Conservation (phyloP, 352 stramenopile species). For the Phytophthora citrophthora region DNA sequence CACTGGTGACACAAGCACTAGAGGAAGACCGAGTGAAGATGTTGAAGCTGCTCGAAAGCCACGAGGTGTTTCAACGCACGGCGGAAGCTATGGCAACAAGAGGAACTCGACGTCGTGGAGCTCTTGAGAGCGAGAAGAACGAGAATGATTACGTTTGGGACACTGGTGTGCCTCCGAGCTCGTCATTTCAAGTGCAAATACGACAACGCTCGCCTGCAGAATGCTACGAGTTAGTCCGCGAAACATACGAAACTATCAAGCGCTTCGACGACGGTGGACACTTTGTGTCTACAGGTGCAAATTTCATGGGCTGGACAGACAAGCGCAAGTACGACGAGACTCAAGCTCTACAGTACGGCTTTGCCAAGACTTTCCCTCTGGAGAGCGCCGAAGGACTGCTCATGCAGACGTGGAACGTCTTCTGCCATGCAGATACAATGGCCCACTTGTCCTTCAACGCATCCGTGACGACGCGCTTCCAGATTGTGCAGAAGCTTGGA, state of each 20-base stretch:
- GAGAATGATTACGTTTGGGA: conserved; percentile 23
- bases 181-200: conserved; percentile 42
- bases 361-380: conserved; percentile 46
- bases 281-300: conserved; percentile 40
- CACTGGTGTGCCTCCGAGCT: conserved; percentile 37
- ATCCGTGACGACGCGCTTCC: conserved; percentile 47
- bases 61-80: conserved; percentile 43
- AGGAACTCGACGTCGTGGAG: conserved; percentile 6
- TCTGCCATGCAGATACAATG: conserved; percentile 49
- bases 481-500: conserved; percentile 59
- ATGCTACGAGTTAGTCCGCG: conserved; percentile 60
- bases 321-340: conserved; percentile 47
- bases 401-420: conserved; percentile 52
- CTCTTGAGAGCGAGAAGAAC: neutral
- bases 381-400: conserved; percentile 45
- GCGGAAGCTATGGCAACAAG: conserved; percentile 28
- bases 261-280: conserved; percentile 42
- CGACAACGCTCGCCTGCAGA: conserved; percentile 22
- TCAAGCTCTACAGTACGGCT: conserved; percentile 48
- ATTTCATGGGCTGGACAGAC: conserved; percentile 61
- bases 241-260: conserved; percentile 62
- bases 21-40: conserved; percentile 49
- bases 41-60: conserved; percentile 35
- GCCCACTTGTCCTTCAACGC: conserved; percentile 52
- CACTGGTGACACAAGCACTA: conserved; percentile 43